A percentile compares a stretch with the other conserved stretches of the same genome.
These are phyloP conservation scores for Trichomonas vaginalis DNA, from an alignment of 208 protist genomes.

Conservation along the genomic window DNA sequence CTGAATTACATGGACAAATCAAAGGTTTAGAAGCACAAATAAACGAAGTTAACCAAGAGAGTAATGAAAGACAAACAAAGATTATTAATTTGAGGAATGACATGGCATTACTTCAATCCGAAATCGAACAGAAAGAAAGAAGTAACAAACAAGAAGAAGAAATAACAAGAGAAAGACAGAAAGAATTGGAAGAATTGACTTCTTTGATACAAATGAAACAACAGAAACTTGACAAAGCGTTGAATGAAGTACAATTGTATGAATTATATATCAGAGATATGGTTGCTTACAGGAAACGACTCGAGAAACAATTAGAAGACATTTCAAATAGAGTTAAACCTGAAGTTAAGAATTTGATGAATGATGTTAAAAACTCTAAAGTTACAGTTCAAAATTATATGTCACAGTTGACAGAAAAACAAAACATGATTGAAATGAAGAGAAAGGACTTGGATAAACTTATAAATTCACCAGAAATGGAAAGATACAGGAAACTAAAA, in stretches of 20 bases:
- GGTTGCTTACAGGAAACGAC: background rate
- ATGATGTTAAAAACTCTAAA: background rate
- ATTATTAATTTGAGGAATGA: background rate
- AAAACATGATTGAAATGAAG: background rate
- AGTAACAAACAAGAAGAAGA: background rate
- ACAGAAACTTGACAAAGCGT: background rate
- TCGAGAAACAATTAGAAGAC: background rate
- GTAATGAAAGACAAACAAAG: background rate
- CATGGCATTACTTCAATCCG: background rate
- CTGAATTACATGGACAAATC: background rate
- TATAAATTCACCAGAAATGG: background rate
- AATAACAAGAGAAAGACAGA: background rate
- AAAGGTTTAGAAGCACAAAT: background rate
- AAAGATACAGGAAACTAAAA: background rate
- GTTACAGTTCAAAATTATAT: background rate
- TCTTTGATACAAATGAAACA: background rate
- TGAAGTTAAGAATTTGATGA: background rate
- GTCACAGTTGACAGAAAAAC: background rate
- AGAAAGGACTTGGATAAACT: background rate
- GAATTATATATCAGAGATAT: background rate
- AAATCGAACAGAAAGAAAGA: background rate
- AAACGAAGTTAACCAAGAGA: background rate
- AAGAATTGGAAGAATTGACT: background rate
- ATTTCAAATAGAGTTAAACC: background rate
- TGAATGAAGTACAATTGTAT: background rate